A percentile compares a stretch with the other conserved stretches of the same genome.
Evolutionary conservation across 2,329 filamentous ascomycete species (phyloP).

Genomic region (Sphaerostilbella broomeana): DNA sequence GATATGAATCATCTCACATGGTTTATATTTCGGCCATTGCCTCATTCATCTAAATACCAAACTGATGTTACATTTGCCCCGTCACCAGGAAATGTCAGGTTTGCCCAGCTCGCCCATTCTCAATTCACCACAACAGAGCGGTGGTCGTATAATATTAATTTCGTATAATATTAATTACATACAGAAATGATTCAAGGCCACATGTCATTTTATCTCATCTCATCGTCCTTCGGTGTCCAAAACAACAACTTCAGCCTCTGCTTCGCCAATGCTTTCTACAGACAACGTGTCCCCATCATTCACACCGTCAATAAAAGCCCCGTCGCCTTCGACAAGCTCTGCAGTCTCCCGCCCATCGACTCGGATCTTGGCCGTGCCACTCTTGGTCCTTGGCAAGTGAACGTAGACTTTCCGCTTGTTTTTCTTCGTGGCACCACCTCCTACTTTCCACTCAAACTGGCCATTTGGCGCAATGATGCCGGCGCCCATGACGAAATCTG

Average conservation of each 20-base stretch:
- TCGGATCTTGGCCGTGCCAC: constrained; percentile 64
- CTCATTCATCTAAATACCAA: too few species aligned
- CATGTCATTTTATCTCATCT: not conserved
- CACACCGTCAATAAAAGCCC: constrained; percentile 64
- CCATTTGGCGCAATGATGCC: constrained; percentile 61
- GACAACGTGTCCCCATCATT: constrained; percentile 57
- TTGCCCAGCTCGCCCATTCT: too few species aligned
- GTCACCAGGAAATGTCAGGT: too few species aligned
- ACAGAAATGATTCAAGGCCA: not conserved
- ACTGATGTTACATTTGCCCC: too few species aligned
- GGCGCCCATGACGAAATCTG: constrained; percentile 77
- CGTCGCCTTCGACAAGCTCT: constrained; percentile 67
- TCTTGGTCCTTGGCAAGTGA: constrained; percentile 74
- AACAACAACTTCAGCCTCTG: constrained; percentile 62
- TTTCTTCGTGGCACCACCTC: constrained; percentile 46
- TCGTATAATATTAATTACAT: not conserved
- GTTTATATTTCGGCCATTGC: too few species aligned
- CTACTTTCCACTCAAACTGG: constrained; percentile 66
- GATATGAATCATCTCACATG: too few species aligned
- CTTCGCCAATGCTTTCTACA: constrained; percentile 62
- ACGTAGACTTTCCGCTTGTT: constrained; percentile 68
- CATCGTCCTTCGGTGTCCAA: constrained; percentile 45
- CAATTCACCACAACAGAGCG: too few species aligned
- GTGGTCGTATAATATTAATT: not conserved
- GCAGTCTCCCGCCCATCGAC: constrained; percentile 60